Percentiles rank a stretch among this genome's conserved stretches.
Evolutionary conservation across 345 rosid species (phyloP).

Genomic region (thale cress (Arabidopsis thaliana)): DNA sequence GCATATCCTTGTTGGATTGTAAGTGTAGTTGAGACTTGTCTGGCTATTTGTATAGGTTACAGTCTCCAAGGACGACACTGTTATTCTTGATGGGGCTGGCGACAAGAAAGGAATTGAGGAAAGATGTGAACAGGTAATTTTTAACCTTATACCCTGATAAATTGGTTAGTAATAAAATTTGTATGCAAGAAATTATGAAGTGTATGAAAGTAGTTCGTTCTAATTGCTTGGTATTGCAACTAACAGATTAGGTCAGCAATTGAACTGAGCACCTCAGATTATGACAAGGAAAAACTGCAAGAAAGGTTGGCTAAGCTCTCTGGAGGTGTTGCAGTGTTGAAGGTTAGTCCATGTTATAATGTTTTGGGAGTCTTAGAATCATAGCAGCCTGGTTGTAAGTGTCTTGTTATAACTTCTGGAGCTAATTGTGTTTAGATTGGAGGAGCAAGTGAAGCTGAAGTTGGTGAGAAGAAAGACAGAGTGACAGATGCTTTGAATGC

Average conservation of each 20-base stretch:
- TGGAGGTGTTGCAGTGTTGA: constrained; percentile 84
- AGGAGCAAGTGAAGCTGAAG: constrained; percentile 98
- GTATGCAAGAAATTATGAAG: no score
- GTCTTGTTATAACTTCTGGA: background rate
- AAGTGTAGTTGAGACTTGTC: constrained; percentile 40
- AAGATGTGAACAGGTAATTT: constrained; percentile 83
- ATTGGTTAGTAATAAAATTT: no score
- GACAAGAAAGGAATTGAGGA: constrained; percentile 88
- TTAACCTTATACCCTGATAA: background rate
- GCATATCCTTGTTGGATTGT: constrained; percentile 23
- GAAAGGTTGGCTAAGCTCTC: constrained; percentile 95
- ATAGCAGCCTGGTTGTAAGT: background rate
- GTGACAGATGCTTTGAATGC: constrained; percentile 98
- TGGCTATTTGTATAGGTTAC: background rate
- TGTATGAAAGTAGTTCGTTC: background rate
- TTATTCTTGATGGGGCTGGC: constrained; percentile 93
- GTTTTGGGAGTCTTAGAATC: background rate
- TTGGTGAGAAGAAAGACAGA: constrained; percentile 94
- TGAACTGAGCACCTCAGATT: constrained; percentile 74
- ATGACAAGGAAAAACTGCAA: constrained; percentile 92
- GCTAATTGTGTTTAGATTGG: constrained; percentile 64
- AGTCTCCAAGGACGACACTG: constrained; percentile 83
- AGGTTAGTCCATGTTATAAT: background rate
- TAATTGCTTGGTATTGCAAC: background rate
- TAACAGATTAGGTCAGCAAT: constrained; percentile 6